phyloP scores from a whole-genome alignment of 495 filamentous ascomycete genomes.

The Gamarada debralockiae region DNA sequence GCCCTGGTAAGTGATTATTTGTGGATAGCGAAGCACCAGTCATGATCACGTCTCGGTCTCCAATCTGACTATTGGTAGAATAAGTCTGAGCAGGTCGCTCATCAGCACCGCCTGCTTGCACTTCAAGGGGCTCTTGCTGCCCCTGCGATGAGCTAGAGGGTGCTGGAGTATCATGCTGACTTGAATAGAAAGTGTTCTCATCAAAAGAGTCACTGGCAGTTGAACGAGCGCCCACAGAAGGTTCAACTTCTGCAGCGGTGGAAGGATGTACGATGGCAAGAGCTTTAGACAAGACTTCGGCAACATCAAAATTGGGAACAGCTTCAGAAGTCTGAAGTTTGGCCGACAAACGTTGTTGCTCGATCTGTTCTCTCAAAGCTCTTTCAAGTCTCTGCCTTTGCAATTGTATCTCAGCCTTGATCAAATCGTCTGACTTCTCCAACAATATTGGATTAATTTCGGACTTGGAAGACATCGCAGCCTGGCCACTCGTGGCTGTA shows the following conservation, averaged over 20 bases:
- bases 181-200: conserved; percentile 94
- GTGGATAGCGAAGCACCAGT: conserved; percentile 19
- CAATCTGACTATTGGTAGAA: conserved; percentile 10
- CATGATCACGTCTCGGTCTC: conserved; percentile 16
- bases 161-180: conserved; percentile 55
- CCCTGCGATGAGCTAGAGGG: conserved; percentile 35
- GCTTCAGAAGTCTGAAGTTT: conserved; percentile 58
- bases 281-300: conserved; percentile 68
- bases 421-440: conserved; percentile 78
- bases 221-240: conserved; percentile 33
- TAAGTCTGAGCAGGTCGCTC: conserved; percentile 6
- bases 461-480: conserved; percentile 29
- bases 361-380: conserved; percentile 67
- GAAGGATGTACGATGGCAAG: conserved; percentile 61
- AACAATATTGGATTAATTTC: conserved; percentile 75
- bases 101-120: conserved; percentile 33
- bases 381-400: conserved; percentile 80
- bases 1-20: conserved; percentile 17
- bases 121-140: conserved; percentile 39
- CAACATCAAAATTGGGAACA: conserved; percentile 69
- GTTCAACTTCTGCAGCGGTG: conserved; percentile 54
- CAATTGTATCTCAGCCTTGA: conserved; percentile 76
- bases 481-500: conserved; percentile 2
- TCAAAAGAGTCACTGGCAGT: conserved; percentile 77
- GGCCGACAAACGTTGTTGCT: conserved; percentile 54